Evolutionary conservation across 495 filamentous ascomycete species (phyloP), one percentile per base, ranked within the genome.

Genomic region (Penicillium crystallinum): DNA sequence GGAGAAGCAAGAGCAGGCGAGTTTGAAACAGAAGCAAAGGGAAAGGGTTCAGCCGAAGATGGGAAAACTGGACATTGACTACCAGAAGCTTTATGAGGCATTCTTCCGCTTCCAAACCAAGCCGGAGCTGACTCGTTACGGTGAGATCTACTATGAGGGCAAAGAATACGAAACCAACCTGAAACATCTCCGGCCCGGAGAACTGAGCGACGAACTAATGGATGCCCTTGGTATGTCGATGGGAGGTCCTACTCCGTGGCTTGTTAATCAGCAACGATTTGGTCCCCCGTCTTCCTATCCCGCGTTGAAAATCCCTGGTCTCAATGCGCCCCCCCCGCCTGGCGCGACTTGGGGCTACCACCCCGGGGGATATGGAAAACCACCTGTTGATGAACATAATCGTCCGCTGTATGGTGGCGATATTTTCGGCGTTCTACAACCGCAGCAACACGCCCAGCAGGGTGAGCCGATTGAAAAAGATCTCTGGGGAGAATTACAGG

Each of bases 71-170:
- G 93, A 98, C 60, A 96, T 98, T 53, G 95, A 98, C 69, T 98
- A 97, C 66, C 89, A 95, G 64, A 96, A 93, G 65, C 81, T 97
- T 23, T 96, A 97, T 66, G 93, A 97, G 64, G 93, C 93, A 6
- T 98, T 98, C 72, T 98, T 97, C 76, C 81, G 90, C 22, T 95
- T 93, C 62, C 93, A 98, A 68, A 95, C 89, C 31, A 98, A 98
- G 64, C 93, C 93, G 1, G 85, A 90, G 55, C 71, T 98, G 44
- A 97, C 93, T 36, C 82, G 91, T 17, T 97, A 95, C 61, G 93
- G 93, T 23, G 93, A 98, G 67, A 91, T 97, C 15, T 98, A 98
- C 69, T 97, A 96, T 64, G 93, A 98, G 62, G 93, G 93, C 58
- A 98, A 98, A 65, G 93, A 98, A 69, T 96, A 89, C 66, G 93